Conservation (phyloP, 208 protist species). For the Trypanosomatidae sp. region DNA sequence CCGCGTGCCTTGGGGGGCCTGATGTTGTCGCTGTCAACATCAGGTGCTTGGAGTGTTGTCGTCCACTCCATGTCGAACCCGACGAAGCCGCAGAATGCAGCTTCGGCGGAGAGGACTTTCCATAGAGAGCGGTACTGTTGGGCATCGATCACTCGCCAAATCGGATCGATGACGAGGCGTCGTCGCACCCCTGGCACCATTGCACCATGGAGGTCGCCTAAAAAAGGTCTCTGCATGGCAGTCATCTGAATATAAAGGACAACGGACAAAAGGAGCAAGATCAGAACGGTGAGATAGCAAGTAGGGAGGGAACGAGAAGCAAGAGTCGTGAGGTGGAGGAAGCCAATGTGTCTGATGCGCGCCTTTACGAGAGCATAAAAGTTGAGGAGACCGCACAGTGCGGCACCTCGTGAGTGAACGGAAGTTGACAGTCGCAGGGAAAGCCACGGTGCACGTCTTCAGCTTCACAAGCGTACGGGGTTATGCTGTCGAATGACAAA, state of each 20-base stretch:
- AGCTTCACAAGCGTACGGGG: neutral
- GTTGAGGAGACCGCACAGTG: neutral
- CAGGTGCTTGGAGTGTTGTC: constrained; percentile 7
- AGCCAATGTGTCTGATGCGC: neutral
- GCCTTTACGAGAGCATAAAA: neutral
- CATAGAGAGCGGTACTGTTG: constrained; percentile 26
- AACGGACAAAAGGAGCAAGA: constrained; percentile 1
- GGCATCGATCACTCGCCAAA: constrained; percentile 45
- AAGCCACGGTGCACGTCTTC: neutral
- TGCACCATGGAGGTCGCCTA: neutral
- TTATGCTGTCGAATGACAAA: neutral
- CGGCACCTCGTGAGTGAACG: neutral
- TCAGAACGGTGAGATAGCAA: constrained; percentile 8
- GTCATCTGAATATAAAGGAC: neutral
- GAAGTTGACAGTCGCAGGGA: neutral
- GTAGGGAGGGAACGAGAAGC: neutral
- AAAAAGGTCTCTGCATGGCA: neutral
- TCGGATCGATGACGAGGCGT: constrained; percentile 46
- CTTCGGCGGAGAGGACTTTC: constrained; percentile 31
- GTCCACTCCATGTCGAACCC: constrained; percentile 75
- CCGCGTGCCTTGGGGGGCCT: neutral
- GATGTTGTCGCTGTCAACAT: neutral
- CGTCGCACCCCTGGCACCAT: constrained; percentile 2
- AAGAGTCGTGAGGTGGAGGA: constrained; percentile 1
- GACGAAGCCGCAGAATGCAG: constrained; percentile 34